Conservation (phyloP, 371 early-diverging fungal genomes). For the Phascolomyces articulosus region DNA sequence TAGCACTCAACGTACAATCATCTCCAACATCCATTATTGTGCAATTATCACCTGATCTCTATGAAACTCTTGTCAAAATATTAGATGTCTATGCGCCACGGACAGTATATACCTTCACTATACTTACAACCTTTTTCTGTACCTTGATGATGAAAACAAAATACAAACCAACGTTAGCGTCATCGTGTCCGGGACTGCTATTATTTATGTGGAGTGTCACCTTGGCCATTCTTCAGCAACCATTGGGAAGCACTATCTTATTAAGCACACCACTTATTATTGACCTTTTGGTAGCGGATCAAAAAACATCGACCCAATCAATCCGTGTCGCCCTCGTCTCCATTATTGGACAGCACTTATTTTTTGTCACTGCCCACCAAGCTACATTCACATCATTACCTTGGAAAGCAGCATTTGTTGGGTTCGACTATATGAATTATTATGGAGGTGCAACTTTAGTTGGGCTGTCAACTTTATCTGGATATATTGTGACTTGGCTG, state of each 20-base stretch:
- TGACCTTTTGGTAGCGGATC: conserved; percentile 8
- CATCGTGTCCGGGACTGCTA: conserved; percentile 10
- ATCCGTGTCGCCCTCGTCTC: conserved; percentile 33
- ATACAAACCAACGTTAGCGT: not conserved
- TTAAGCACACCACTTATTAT: conserved; percentile 24
- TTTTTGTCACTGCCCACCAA: conserved; percentile 93
- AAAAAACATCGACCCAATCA: not conserved
- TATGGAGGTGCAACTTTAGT: conserved; percentile 75
- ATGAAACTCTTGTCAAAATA: not conserved
- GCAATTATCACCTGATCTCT: not conserved
- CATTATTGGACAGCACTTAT: conserved; percentile 69
- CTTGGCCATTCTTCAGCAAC: conserved; percentile 44
- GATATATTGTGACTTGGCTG: conserved; percentile 61
- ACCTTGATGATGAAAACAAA: conserved; percentile 6
- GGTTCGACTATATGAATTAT: conserved; percentile 73
- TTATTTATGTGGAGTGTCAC: conserved; percentile 27
- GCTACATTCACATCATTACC: conserved; percentile 86
- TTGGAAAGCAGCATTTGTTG: conserved; percentile 89
- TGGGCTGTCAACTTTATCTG: conserved; percentile 77
- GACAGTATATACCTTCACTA: conserved; percentile 21
- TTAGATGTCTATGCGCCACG: conserved; percentile 41
- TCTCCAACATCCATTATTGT: too few relatives aligned
- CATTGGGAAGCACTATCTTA: conserved; percentile 29
- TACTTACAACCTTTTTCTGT: conserved; percentile 5
- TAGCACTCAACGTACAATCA: too few relatives aligned